Percentiles rank a stretch among this genome's conserved stretches.
Conservation (phyloP, 805 yeast genomes). For the Candida dendrica region DNA sequence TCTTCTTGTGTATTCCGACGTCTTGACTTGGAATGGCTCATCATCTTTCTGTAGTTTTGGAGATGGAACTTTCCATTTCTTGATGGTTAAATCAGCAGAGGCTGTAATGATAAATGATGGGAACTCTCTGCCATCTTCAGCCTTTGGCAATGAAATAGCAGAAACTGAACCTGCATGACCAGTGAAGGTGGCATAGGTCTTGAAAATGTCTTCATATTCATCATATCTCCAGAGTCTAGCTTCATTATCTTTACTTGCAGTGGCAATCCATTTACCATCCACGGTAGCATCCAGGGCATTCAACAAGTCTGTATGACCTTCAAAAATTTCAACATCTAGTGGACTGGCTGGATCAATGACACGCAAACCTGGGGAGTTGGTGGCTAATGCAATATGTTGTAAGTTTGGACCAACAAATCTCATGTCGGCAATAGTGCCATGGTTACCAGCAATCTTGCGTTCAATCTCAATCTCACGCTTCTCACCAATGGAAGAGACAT, state of each 20-base stretch:
- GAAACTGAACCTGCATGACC: constrained; percentile 90
- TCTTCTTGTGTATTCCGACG: constrained; percentile 82
- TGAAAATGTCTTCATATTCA: constrained; percentile 32
- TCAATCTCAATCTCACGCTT: constrained; percentile 32
- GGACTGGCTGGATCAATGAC: constrained; percentile 57
- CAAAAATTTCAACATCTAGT: constrained; percentile 55
- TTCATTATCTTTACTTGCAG: constrained; percentile 84
- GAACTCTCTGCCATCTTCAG: constrained; percentile 15
- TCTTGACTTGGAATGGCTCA: constrained; percentile 33
- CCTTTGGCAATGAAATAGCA: constrained; percentile 62
- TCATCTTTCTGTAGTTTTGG: constrained; percentile 44
- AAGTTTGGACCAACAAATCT: constrained; percentile 61
- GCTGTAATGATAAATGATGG: constrained; percentile 81
- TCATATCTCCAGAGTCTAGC: constrained; percentile 77
- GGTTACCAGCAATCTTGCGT: constrained; percentile 79
- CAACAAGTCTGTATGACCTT: constrained; percentile 82
- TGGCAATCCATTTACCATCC: constrained; percentile 86
- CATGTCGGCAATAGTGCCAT: constrained; percentile 91
- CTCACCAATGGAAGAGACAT: constrained; percentile 23
- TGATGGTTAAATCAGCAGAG: constrained; percentile 79
- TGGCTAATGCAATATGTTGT: constrained; percentile 70
- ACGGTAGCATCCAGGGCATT: constrained; percentile 70
- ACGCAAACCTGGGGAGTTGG: constrained; percentile 86
- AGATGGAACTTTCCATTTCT: constrained; percentile 76
- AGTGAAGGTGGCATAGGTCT: constrained; percentile 51